Percentiles rank a stretch among this genome's conserved stretches.
These are phyloP conservation scores for Bruguiera gymnorhiza DNA, from an alignment of 345 rosid species.

Conservation along the genomic window DNA sequence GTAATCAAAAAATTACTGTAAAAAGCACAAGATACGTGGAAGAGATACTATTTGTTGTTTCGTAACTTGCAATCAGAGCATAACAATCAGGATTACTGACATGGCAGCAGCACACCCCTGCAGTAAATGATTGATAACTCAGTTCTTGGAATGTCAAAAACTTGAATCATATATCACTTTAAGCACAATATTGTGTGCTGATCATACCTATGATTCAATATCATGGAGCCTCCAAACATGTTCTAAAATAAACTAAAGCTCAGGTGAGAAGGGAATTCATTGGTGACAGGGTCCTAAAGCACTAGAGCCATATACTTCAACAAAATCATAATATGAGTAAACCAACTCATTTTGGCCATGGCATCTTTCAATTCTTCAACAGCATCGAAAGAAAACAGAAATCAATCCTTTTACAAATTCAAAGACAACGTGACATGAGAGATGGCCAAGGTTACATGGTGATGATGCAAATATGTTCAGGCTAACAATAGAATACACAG, in stretches of 20 bases:
- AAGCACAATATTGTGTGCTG: background rate
- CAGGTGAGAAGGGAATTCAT: conserved; percentile 84
- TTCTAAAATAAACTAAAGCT: conserved; percentile 89
- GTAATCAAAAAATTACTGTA: conserved; percentile 9
- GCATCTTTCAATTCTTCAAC: no score
- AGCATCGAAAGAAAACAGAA: no score
- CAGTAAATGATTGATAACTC: conserved; percentile 13
- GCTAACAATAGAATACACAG: no score
- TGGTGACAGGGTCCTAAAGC: conserved; percentile 79
- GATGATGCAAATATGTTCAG: no score
- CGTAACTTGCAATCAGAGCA: conserved; percentile 79
- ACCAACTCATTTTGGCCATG: no score
- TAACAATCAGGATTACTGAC: conserved; percentile 64
- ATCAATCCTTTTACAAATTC: no score
- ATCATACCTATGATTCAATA: conserved; percentile 63
- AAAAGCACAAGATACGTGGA: conserved; percentile 56
- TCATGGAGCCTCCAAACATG: conserved; percentile 90
- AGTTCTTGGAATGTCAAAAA: background rate
- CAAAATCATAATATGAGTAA: no score
- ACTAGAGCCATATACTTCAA: conserved; percentile 10
- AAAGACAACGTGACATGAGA: no score
- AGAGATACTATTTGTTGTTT: conserved; percentile 72
- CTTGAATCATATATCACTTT: background rate
- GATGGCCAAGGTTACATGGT: no score
- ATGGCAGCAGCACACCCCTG: conserved; percentile 82